phyloP scores from a whole-genome alignment of 768 basidiomycete genomes.

The Amanita jacksonii region DNA sequence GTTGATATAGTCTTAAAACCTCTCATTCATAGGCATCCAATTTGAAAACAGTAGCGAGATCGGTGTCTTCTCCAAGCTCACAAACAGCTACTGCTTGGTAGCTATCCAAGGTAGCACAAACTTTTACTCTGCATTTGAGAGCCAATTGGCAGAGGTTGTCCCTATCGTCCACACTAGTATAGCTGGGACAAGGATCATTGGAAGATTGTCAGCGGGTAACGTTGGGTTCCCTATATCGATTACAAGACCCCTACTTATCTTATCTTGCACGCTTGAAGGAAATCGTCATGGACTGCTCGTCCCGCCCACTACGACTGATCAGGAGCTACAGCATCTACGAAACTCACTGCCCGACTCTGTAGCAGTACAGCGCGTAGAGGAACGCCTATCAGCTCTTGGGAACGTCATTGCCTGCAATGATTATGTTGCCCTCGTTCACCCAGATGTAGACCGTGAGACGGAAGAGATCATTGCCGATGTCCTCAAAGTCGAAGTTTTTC shows the following conservation, averaged over 20 bases:
- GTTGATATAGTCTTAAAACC: neutral
- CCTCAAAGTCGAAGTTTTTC: constrained; percentile 97
- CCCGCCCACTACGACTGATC: constrained; percentile 91
- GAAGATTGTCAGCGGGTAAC: constrained; percentile 88
- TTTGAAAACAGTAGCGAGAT: constrained; percentile 94
- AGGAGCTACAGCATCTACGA: constrained; percentile 95
- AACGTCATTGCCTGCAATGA: constrained; percentile 99
- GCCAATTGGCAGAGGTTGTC: constrained; percentile 85
- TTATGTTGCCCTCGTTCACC: constrained; percentile 97
- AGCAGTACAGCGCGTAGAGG: constrained; percentile 92
- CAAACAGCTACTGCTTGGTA: constrained; percentile 94
- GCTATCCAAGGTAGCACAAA: constrained; percentile 93
- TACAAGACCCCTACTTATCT: neutral
- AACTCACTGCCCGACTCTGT: constrained; percentile 92
- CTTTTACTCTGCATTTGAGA: constrained; percentile 97
- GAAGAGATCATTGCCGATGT: constrained; percentile 99
- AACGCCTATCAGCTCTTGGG: constrained; percentile 92
- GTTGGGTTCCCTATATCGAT: constrained; percentile 1
- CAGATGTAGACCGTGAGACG: constrained; percentile 95
- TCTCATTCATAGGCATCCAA: constrained; percentile 56
- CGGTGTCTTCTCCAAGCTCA: constrained; percentile 95
- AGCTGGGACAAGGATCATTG: constrained; percentile 89
- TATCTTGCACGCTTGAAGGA: constrained; percentile 35
- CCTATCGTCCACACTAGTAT: constrained; percentile 96
- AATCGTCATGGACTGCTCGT: constrained; percentile 97